These are phyloP conservation scores for Alternaria tenuissima DNA, from an alignment of 2,329 filamentous ascomycete species.

Conservation along the genomic window DNA sequence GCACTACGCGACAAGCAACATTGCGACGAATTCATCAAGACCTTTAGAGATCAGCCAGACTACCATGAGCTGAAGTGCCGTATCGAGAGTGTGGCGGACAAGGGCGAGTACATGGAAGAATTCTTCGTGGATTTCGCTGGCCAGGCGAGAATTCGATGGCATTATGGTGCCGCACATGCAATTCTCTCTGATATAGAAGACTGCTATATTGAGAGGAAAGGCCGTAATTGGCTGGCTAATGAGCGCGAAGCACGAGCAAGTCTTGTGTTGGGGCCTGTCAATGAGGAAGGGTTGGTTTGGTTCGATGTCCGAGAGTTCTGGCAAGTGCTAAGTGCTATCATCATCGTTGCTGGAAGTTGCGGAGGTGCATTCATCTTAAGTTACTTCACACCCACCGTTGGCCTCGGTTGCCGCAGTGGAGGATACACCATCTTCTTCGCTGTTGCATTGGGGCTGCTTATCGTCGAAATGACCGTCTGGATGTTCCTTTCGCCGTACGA, in stretches of 20 bases:
- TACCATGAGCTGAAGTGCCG: constrained; percentile 28
- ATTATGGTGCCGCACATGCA: constrained; percentile 54
- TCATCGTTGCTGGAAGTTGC: constrained; percentile 49
- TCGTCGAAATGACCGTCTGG: constrained; percentile 52
- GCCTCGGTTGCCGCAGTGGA: constrained; percentile 53
- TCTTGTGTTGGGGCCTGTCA: constrained; percentile 47
- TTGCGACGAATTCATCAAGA: constrained; percentile 38
- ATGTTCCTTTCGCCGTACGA: constrained; percentile 32
- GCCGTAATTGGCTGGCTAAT: constrained; percentile 52
- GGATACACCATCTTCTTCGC: constrained; percentile 55
- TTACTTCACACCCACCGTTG: constrained; percentile 57
- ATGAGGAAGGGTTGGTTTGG: constrained; percentile 50
- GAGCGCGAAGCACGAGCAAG: constrained; percentile 44
- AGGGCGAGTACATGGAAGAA: constrained; percentile 35
- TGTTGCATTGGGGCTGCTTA: constrained; percentile 44
- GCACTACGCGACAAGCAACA: constrained; percentile 42
- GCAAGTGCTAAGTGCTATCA: constrained; percentile 51
- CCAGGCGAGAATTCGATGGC: constrained; percentile 46
- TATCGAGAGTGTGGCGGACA: constrained; percentile 35
- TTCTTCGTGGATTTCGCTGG: constrained; percentile 55
- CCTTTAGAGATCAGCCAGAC: constrained; percentile 37
- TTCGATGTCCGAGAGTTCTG: constrained; percentile 56
- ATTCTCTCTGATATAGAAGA: constrained; percentile 55
- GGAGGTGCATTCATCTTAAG: constrained; percentile 54
- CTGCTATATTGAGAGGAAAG: constrained; percentile 50